A percentile compares a stretch with the other conserved stretches of the same genome.
These are phyloP conservation scores for Cladochytrium replicatum DNA, from an alignment of 192 early-diverging fungal genomes.

Conservation along the genomic window DNA sequence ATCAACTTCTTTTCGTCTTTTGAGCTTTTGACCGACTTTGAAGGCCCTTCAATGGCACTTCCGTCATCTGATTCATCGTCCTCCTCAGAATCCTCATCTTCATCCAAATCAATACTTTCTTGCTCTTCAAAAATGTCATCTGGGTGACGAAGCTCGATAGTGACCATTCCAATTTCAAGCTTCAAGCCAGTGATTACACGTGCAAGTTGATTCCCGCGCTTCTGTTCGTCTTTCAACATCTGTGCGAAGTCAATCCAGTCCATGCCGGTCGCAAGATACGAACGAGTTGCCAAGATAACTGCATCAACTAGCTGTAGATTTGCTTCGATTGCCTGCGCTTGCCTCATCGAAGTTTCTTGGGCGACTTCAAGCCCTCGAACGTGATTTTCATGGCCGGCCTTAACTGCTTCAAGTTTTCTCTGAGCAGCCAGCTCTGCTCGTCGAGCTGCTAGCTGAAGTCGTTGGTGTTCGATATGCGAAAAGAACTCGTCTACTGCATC, in stretches of 20 bases:
- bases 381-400: conserved; percentile 66
- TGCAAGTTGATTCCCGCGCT: conserved; percentile 70
- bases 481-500: conserved; percentile 86
- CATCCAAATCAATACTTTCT: conserved; percentile 40
- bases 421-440: conserved; percentile 63
- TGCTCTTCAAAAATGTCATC: conserved; percentile 8
- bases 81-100: conserved; percentile 34
- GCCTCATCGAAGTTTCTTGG: conserved; percentile 55
- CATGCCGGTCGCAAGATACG: conserved; percentile 83
- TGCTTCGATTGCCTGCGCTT: conserved; percentile 75
- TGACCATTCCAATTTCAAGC: conserved; percentile 71
- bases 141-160: conserved; percentile 44
- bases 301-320: conserved; percentile 80
- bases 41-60: conserved; percentile 23
- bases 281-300: conserved; percentile 75
- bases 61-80: conserved; percentile 20
- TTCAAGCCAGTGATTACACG: conserved; percentile 62
- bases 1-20: no score
- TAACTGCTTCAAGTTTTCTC: conserved; percentile 77
- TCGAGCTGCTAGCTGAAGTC: conserved; percentile 55
- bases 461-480: conserved; percentile 81
- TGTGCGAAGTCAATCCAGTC: conserved; percentile 94
- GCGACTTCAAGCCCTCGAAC: conserved; percentile 65
- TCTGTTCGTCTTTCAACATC: conserved; percentile 72
- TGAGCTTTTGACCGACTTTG: conserved; percentile 24